Percentiles rank a stretch among this genome's conserved stretches.
Conservation (phyloP, 1,284 basidiomycete species). For the Leccinum angustisporum region DNA sequence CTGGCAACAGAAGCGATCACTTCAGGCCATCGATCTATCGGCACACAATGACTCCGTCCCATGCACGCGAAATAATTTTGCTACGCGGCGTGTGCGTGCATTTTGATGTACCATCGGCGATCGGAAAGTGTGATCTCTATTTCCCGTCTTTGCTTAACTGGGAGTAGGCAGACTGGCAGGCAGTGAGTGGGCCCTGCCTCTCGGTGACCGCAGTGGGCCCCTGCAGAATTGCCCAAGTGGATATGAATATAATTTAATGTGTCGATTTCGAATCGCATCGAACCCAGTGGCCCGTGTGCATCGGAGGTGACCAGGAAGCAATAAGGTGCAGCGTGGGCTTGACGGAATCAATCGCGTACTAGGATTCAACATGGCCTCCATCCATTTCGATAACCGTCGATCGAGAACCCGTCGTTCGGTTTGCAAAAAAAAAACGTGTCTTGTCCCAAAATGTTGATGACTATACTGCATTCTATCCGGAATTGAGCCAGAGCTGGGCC, state of each 20-base stretch:
- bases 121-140: background rate
- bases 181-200: constrained; percentile 12
- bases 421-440: constrained; percentile 38
- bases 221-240: constrained; percentile 32
- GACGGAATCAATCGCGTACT: constrained; percentile 29
- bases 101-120: no score
- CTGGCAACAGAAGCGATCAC: background rate
- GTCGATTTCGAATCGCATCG: constrained; percentile 17
- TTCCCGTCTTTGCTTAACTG: background rate
- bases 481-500: constrained; percentile 3
- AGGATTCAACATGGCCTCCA: constrained; percentile 32
- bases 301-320: constrained; percentile 35
- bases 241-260: constrained; percentile 6
- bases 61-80: background rate
- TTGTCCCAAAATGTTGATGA: constrained; percentile 27
- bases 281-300: constrained; percentile 34
- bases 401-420: constrained; percentile 39
- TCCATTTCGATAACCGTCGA: constrained; percentile 41
- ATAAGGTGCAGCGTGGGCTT: constrained; percentile 34
- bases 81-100: background rate
- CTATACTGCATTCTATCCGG: constrained; percentile 35
- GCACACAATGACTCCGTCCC: background rate
- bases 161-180: constrained; percentile 3
- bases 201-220: constrained; percentile 26
- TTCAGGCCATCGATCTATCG: background rate